Percentiles rank a stretch among this genome's conserved stretches.
Conservation (phyloP, 768 basidiomycete genomes). For the Udeniomyces megalosporus region DNA sequence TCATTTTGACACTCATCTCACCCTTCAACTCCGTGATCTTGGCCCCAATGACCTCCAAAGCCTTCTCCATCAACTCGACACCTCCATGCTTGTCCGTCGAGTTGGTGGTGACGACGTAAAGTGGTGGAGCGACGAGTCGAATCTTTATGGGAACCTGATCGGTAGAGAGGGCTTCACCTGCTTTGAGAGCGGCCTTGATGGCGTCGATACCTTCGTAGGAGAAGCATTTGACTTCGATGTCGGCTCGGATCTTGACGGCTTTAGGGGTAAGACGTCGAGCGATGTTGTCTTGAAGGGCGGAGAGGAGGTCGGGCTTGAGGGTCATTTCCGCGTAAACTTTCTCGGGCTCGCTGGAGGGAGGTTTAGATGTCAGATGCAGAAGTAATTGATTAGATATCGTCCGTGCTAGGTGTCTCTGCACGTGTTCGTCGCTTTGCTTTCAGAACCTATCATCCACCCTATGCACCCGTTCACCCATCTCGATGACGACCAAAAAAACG, state of each 20-base stretch:
- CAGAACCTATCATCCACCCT: too few relatives aligned
- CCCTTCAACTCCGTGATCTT: conserved; percentile 76
- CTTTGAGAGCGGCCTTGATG: conserved; percentile 76
- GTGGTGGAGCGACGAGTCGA: conserved; percentile 83
- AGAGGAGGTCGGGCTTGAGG: conserved; percentile 40
- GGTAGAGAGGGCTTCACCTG: conserved; percentile 69
- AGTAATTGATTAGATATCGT: too few relatives aligned
- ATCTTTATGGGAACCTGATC: conserved; percentile 93
- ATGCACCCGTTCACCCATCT: too few relatives aligned
- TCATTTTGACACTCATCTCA: conserved; percentile 85
- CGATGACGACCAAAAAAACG: conserved; percentile 14
- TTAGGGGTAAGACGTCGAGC: conserved; percentile 91
- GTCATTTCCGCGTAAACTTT: conserved; percentile 61
- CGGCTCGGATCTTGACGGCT: conserved; percentile 94
- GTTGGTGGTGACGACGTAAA: conserved; percentile 91
- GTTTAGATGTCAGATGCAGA: conserved; percentile 22
- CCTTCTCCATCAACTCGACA: conserved; percentile 81
- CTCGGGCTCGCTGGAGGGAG: conserved; percentile 44
- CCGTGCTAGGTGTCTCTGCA: too few relatives aligned
- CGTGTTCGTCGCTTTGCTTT: too few relatives aligned
- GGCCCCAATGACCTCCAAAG: conserved; percentile 74
- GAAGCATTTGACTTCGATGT: conserved; percentile 94
- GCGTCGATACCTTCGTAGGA: conserved; percentile 90
- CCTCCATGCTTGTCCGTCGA: conserved; percentile 92
- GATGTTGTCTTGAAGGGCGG: conserved; percentile 61